phyloP scores from a whole-genome alignment of 164 flowering plant species.

The Tinospora cordifolia region DNA sequence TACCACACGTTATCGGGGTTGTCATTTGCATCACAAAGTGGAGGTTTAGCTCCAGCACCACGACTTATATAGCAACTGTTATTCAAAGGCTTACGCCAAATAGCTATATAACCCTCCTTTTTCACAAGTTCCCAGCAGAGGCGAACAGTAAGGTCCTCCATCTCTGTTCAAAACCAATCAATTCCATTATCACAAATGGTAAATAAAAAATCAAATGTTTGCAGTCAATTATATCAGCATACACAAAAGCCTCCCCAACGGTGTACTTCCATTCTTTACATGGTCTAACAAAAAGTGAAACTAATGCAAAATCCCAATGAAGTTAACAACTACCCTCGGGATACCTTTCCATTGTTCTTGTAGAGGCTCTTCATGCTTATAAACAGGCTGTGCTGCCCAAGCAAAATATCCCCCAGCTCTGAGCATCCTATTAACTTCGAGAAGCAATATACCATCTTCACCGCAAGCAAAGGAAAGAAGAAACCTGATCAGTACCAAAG shows the following conservation, averaged over 20 bases:
- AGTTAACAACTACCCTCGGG: neutral
- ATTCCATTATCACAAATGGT: neutral
- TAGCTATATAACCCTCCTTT: constrained; percentile 78
- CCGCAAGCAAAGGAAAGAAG: constrained; percentile 15
- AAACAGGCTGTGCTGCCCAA: constrained; percentile 85
- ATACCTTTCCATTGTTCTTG: constrained; percentile 80
- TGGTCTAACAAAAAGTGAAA: neutral
- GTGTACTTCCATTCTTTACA: neutral
- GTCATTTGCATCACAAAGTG: constrained; percentile 63
- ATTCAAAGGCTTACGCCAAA: constrained; percentile 70
- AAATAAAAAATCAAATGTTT: neutral
- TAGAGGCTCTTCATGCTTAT: constrained; percentile 55
- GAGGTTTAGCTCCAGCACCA: constrained; percentile 46
- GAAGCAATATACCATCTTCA: constrained; percentile 74
- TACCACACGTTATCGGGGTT: constrained; percentile 87
- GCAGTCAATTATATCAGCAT: neutral
- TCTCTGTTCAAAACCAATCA: constrained; percentile 35
- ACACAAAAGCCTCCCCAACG: neutral
- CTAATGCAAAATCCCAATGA: neutral
- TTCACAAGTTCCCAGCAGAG: constrained; percentile 85
- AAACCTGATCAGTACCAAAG: constrained; percentile 9
- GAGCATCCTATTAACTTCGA: constrained; percentile 70
- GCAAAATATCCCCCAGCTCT: constrained; percentile 80
- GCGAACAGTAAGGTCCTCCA: constrained; percentile 63
- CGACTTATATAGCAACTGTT: constrained; percentile 72